Base-by-base conservation (phyloP, 2,329 filamentous ascomycete species). In the Fusarium burgessii region DNA sequence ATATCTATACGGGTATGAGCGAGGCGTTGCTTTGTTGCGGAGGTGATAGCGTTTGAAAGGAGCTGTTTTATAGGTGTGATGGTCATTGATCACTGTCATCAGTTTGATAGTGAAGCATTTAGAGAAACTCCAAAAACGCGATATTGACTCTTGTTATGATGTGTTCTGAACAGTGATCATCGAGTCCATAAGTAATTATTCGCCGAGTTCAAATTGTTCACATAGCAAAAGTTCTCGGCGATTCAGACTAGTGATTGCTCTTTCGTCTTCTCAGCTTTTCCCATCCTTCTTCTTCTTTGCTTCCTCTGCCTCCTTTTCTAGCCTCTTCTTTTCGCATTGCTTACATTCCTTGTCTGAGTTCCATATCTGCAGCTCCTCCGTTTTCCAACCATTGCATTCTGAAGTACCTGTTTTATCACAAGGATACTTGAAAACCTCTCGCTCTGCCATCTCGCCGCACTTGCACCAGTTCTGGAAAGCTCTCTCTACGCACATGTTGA, bases 11-110 rank as follows among this genome's bases (percentile, higher is more conserved):
- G 33, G 5, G 27, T 17, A 20, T 10, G 1, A 12, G 8, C 15
- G 7, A n/a, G 14, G 25, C 1, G 14, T 9, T 3, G 4, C 15
- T 10, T 20, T 20, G 2, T 2, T 2, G 27, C 4, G n/a, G n/a
- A n/a, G 7, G 14, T 17, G 14, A 7, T 23, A 18, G 32, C n/a
- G 27, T 32, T 47, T 17, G 9, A 17, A 8, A 9, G 15, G 7
- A 17, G 45, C 27, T 14, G 20, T 14, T 35, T 25, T 35, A 35
- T 50, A 35, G 20, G 14, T 17, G 15, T 18, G 7, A 2, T 5
- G 3, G 20, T 18, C 12, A 35, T 14, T 25, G 2, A 18, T 23
- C 3, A 23, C 2, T 29, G 10, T 29, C 29, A 29, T 29, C 29
- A 29, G 10, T 6, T 6, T 5, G 25, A 4, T 27, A 11, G 17